Conservation (phyloP, 2,329 filamentous ascomycete genomes). For the Aspergillus sojae region DNA sequence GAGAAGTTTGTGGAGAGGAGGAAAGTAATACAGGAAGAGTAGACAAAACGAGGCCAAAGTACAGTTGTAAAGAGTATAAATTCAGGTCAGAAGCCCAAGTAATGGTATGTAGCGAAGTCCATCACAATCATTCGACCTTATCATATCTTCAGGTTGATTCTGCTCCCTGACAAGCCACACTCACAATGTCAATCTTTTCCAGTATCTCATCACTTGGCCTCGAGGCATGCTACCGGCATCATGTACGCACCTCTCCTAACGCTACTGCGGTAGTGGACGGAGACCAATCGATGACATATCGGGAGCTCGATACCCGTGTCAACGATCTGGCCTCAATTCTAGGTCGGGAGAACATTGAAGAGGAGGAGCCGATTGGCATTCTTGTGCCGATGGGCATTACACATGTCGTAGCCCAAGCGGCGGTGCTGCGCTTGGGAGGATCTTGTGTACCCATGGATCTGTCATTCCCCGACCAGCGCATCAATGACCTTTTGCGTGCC, state of each 20-base stretch:
- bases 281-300: not conserved
- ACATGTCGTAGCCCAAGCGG: conserved; percentile 1
- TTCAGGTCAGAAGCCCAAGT: not conserved
- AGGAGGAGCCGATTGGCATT: not conserved
- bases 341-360: not conserved
- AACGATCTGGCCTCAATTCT: not conserved
- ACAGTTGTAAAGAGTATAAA: not conserved
- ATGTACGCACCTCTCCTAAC: not conserved
- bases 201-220: not conserved
- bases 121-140: not conserved
- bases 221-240: conserved; percentile 3
- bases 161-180: not conserved
- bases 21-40: no score
- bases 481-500: not conserved
- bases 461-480: not conserved
- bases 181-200: not conserved
- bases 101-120: not conserved
- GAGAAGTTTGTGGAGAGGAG: no score
- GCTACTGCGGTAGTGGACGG: conserved; percentile 1
- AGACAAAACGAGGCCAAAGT: no score
- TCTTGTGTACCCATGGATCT: not conserved
- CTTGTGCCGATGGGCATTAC: not conserved
- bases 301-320: not conserved
- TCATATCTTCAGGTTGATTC: not conserved
- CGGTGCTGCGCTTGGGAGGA: not conserved